These are phyloP conservation scores for Hypoxylon lenormandii DNA, from an alignment of 495 filamentous ascomycete genomes.

Conservation along the genomic window DNA sequence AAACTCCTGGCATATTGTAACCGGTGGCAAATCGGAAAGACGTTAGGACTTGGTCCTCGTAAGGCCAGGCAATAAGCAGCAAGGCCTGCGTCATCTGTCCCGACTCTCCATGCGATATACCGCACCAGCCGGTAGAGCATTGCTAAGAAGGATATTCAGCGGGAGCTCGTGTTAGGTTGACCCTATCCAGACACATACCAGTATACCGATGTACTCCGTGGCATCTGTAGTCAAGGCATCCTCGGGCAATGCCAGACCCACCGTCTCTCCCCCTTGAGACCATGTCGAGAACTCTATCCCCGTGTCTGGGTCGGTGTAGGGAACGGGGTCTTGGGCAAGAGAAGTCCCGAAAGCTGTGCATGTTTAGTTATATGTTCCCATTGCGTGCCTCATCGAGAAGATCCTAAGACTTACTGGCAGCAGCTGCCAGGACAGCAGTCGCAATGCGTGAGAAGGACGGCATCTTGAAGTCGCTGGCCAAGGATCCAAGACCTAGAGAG, in stretches of 20 bases:
- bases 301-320: conserved; percentile 57
- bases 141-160: conserved; percentile 28
- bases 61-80: conserved; percentile 70
- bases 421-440: conserved; percentile 50
- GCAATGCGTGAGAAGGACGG: conserved; percentile 47
- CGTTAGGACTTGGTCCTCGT: conserved; percentile 64
- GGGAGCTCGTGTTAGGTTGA: neutral
- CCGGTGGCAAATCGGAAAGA: conserved; percentile 69
- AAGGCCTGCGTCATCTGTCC: conserved; percentile 71
- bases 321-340: conserved; percentile 44
- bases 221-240: conserved; percentile 64
- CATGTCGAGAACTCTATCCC: conserved; percentile 62
- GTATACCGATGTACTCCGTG: conserved; percentile 69
- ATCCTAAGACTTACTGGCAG: conserved; percentile 40
- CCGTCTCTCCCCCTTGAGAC: conserved; percentile 56
- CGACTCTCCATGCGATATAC: conserved; percentile 63
- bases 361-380: conserved; percentile 25
- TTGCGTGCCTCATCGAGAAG: neutral
- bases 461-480: conserved; percentile 49
- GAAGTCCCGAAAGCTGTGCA: conserved; percentile 40
- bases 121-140: conserved; percentile 66
- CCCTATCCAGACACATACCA: conserved; percentile 54
- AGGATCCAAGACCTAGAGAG: conserved; percentile 47
- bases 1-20: conserved; percentile 68
- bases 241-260: conserved; percentile 67